phyloP scores from a whole-genome alignment of 2,329 filamentous ascomycete genomes.

The Fusarium sp. region DNA sequence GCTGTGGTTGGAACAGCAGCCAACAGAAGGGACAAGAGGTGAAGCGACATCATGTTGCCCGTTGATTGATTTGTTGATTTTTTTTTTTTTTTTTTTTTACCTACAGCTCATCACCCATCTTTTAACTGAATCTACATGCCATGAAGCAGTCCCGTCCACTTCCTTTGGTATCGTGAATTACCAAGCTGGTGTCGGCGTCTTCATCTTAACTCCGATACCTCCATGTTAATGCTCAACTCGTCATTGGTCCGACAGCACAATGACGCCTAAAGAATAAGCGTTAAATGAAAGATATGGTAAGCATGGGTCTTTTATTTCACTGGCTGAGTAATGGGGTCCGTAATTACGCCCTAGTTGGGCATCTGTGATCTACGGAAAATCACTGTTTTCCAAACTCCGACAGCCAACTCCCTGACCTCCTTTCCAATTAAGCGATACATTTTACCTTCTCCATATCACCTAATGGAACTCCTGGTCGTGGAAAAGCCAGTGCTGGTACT shows the following conservation, averaged over 20 bases:
- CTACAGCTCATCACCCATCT: not conserved
- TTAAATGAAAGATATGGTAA: not conserved
- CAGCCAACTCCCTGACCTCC: no score
- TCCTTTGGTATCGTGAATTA: not conserved
- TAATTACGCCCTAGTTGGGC: not conserved
- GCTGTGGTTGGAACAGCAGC: not conserved
- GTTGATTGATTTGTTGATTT: not conserved
- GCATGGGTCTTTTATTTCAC: not conserved
- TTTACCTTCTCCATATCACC: no score
- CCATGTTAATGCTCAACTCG: not conserved
- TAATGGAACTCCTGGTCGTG: not conserved
- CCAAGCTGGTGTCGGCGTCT: not conserved
- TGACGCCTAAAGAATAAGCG: not conserved
- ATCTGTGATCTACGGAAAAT: conserved; percentile 14
- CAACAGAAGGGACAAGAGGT: not conserved
- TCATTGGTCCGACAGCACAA: not conserved
- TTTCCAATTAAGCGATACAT: not conserved
- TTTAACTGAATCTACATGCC: not conserved
- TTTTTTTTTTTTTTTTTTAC: no score
- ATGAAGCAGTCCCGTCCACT: not conserved
- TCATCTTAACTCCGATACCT: conserved; percentile 22
- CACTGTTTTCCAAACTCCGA: conserved; percentile 32
- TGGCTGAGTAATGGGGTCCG: conserved; percentile 5
- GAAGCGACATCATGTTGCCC: conserved; percentile 6
- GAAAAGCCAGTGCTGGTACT: not conserved